Evolutionary conservation across 352 stramenopile genomes (phyloP).

Genomic region (Pythium sp.): DNA sequence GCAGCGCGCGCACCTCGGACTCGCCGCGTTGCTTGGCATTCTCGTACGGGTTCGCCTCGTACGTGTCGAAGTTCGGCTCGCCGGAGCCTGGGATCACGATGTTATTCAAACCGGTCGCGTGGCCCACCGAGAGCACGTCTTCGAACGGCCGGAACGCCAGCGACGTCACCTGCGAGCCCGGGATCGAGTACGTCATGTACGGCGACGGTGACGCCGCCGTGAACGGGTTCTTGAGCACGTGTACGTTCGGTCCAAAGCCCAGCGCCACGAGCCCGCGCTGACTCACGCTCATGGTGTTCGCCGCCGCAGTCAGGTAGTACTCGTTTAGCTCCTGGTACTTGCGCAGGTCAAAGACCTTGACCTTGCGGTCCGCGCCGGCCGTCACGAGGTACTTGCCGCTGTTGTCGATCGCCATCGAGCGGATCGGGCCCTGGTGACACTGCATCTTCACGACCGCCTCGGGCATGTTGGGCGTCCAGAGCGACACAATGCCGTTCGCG

Average conservation of each 20-base stretch:
- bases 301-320: slow-evolving; percentile 89
- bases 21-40: slow-evolving; percentile 96
- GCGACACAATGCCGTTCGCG: slow-evolving; percentile 96
- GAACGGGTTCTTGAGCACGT: slow-evolving; percentile 92
- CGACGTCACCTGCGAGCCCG: slow-evolving; percentile 79
- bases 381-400: slow-evolving; percentile 96
- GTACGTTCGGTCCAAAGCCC: slow-evolving; percentile 88
- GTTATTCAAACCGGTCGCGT: slow-evolving; percentile 80
- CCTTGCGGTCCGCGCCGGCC: slow-evolving; percentile 90
- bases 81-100: slow-evolving; percentile 95
- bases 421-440: slow-evolving; percentile 93
- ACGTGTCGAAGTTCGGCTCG: slow-evolving; percentile 98
- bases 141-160: slow-evolving; percentile 98
- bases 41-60: slow-evolving; percentile 97
- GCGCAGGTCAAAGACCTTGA: slow-evolving; percentile 98
- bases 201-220: slow-evolving; percentile 65
- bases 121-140: slow-evolving; percentile 96
- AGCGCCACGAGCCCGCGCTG: slow-evolving; percentile 95
- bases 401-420: slow-evolving; percentile 91
- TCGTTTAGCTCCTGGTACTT: slow-evolving; percentile 95
- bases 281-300: slow-evolving; percentile 93
- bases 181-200: slow-evolving; percentile 92
- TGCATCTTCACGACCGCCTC: slow-evolving; percentile 97
- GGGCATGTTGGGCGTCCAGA: slow-evolving; percentile 96
- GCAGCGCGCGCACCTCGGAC: slow-evolving; percentile 93